phyloP scores from a whole-genome alignment of 148 eudicot genomes.

The Simmondsia chinensis region DNA sequence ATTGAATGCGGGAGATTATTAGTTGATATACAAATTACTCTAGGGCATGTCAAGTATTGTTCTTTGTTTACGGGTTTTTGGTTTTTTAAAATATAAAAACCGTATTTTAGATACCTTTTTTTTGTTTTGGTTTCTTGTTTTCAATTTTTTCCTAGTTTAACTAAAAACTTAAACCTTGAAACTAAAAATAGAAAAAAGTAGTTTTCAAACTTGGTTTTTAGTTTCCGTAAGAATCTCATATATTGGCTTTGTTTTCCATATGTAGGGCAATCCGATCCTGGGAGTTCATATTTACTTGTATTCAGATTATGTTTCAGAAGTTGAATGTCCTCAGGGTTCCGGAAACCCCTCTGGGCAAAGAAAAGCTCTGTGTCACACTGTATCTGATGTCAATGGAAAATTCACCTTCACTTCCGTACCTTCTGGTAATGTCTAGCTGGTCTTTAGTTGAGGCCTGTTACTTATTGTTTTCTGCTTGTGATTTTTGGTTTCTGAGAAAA shows the following conservation, averaged over 20 bases:
- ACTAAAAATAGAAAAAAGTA: too few species aligned
- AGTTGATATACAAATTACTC: too few species aligned
- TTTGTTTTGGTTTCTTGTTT: not conserved
- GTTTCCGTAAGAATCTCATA: too few species aligned
- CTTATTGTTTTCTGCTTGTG: not conserved
- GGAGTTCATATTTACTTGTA: conserved; percentile 89
- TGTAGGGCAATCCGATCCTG: conserved; percentile 89
- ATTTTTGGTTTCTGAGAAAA: too few species aligned
- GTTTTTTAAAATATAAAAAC: too few species aligned
- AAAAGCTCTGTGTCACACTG: conserved; percentile 82
- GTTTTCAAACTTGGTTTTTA: too few species aligned
- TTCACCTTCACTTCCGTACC: conserved; percentile 76
- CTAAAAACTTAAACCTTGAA: too few species aligned
- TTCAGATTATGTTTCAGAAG: conserved; percentile 66
- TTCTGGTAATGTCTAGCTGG: conserved; percentile 54
- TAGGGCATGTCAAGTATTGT: too few species aligned
- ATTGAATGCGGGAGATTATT: too few species aligned
- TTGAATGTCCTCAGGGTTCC: conserved; percentile 72
- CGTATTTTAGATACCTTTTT: too few species aligned
- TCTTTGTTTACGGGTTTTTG: too few species aligned
- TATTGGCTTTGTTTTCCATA: not conserved
- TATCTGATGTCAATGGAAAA: conserved; percentile 82
- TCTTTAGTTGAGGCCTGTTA: too few species aligned
- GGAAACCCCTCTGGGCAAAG: conserved; percentile 60
- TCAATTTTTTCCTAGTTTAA: not conserved